Percentiles rank a stretch among this genome's conserved stretches.
Conservation (phyloP, 1,284 basidiomycete species). For the Athelia psychrophila region DNA sequence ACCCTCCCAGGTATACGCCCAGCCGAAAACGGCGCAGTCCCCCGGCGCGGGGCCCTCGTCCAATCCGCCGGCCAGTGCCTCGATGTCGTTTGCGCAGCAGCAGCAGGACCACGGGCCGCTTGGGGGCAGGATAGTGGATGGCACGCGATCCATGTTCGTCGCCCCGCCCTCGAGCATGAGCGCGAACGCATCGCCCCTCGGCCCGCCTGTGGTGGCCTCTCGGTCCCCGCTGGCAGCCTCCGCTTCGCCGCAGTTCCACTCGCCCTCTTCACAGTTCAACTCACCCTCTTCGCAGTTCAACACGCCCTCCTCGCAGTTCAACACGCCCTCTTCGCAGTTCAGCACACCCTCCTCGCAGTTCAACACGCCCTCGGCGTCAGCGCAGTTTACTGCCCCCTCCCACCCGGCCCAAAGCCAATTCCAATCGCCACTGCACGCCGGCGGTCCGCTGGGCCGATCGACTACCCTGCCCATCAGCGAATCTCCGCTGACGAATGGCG, state of each 20-base stretch:
- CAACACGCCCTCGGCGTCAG: conserved; percentile 10
- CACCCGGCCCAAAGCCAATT: conserved; percentile 14
- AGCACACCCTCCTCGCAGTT: conserved; percentile 8
- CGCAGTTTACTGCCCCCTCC: conserved; percentile 8
- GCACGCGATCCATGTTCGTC: conserved; percentile 76
- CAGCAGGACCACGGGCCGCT: conserved; percentile 43
- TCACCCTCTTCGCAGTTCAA: conserved; percentile 3
- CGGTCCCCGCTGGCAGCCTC: conserved; percentile 23
- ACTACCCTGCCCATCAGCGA: background rate
- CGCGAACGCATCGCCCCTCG: conserved; percentile 35
- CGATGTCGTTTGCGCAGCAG: conserved; percentile 15
- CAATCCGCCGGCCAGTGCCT: conserved; percentile 1
- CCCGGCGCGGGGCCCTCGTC: conserved; percentile 50
- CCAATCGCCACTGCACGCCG: conserved; percentile 12
- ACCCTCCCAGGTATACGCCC: conserved; percentile 19
- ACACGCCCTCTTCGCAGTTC: conserved; percentile 7
- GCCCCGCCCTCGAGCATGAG: conserved; percentile 34
- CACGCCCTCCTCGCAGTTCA: conserved; percentile 2
- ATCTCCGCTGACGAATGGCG: conserved; percentile 9
- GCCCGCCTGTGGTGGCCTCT: background rate
- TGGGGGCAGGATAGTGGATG: conserved; percentile 65
- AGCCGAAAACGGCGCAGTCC: conserved; percentile 39
- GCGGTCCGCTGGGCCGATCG: conserved; percentile 10
- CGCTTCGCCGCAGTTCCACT: conserved; percentile 23
- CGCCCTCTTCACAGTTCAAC: conserved; percentile 13